Conservation (phyloP, 306 rosid genomes). For the Abrus pulchellus region DNA sequence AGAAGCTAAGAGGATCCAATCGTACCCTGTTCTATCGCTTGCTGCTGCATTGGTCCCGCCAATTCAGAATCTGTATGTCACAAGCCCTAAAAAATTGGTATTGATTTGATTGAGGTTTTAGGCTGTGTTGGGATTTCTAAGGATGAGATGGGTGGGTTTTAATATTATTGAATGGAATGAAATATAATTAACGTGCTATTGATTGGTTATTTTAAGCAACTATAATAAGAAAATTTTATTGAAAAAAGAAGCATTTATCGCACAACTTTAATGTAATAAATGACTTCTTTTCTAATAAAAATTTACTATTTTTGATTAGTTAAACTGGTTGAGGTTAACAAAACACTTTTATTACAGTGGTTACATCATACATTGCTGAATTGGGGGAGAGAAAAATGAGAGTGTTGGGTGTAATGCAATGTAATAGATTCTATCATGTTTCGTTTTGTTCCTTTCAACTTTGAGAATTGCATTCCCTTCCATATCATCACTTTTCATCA, state of each 20-base stretch:
- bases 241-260: too few species aligned
- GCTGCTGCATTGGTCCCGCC: slow-evolving; percentile 88
- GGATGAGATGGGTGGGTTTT: not conserved
- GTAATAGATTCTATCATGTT: not conserved
- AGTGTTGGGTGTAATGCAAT: slow-evolving; percentile 14
- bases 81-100: not conserved
- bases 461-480: not conserved
- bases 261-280: too few species aligned
- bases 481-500: not conserved
- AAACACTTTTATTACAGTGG: not conserved
- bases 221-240: too few species aligned
- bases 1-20: slow-evolving; percentile 67
- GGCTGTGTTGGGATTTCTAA: not conserved
- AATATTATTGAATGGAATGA: not conserved
- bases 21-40: slow-evolving; percentile 65
- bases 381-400: not conserved
- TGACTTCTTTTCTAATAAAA: too few species aligned
- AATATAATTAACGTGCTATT: not conserved
- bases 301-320: not conserved
- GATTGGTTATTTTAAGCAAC: not conserved
- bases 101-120: slow-evolving; percentile 10
- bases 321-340: too few species aligned
- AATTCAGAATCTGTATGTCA: slow-evolving; percentile 75
- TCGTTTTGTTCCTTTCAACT: not conserved
- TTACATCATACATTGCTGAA: not conserved